Base-by-base conservation (phyloP, 176 grass and related monocot genomes). In the Aegilops speltoides region DNA sequence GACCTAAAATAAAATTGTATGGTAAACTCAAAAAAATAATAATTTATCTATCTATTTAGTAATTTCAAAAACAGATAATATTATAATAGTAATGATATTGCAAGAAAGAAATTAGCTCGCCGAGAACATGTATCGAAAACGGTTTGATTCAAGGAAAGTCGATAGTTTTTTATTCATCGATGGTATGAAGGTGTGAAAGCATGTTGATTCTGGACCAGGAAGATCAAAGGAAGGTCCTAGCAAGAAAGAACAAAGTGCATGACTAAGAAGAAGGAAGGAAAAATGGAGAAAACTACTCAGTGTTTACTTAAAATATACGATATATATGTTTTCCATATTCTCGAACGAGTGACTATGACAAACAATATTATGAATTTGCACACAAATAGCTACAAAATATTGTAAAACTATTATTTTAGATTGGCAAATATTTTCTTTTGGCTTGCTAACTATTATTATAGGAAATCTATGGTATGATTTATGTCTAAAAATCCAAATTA, bases 141-240 rank as follows among this genome's bases (percentile, higher is more conserved):
- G 8, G 4, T 28, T 3, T 6, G 59, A 26, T 80, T 76, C 3
- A 50, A 75, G 60, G 59, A 75, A 25, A 67, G 67, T 84, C 85
- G 20, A 68, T 78, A 76, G 22, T 23, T 19, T 50, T 75, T 79
- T 45, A 82, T 79, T 67, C 57, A 0, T 41, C 8, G 4, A 68
- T 43, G 25, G 75, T 87, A 69, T 63, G 74, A 69, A 75, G 4
- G 79, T 91, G 85, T 81, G 89, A 87, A 91, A 76, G 76, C 89
- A 87, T 37, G 89, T 78, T 14, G 3, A 20, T 22, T 25, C 43
- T 50, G 48, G 45, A 83, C 20, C 28, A 45, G 60, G 41, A 79
- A 45, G 57, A 32, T 33, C 8, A 4, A n/a, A 19, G 25, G 31
- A 41, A 76, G 59, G 45, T 50, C 34, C 34, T 61, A 0, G 24